A percentile compares a stretch with the other conserved stretches of the same genome.
Conservation (phyloP, 306 rosid genomes). For the Quillaja saponaria region DNA sequence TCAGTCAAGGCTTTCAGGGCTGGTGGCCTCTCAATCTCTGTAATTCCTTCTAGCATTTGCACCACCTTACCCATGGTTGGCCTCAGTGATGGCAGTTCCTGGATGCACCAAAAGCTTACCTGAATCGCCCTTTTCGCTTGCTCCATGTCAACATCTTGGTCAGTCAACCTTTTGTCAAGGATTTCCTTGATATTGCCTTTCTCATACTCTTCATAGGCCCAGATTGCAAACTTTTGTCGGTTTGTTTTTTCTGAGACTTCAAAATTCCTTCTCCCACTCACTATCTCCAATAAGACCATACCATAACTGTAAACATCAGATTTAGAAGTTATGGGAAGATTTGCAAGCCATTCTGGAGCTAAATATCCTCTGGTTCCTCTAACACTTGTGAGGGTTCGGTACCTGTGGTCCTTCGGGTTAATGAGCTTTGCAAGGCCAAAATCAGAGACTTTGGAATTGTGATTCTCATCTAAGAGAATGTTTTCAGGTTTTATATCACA, state of each 20-base stretch:
- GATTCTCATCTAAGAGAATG: constrained; percentile 73
- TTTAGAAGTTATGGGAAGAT: constrained; percentile 70
- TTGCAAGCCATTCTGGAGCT: constrained; percentile 88
- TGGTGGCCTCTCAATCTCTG: constrained; percentile 63
- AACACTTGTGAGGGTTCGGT: constrained; percentile 62
- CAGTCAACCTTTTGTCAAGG: constrained; percentile 53
- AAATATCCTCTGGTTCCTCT: constrained; percentile 85
- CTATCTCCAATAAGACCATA: constrained; percentile 82
- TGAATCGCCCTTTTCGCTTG: constrained; percentile 59
- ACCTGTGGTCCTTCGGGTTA: constrained; percentile 59
- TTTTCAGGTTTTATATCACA: constrained; percentile 89
- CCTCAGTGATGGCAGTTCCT: constrained; percentile 74
- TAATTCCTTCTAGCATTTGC: constrained; percentile 84
- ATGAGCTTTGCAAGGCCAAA: constrained; percentile 83
- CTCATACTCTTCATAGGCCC: constrained; percentile 78
- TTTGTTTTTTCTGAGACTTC: constrained; percentile 63
- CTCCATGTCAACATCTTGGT: constrained; percentile 56
- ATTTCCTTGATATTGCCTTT: constrained; percentile 61
- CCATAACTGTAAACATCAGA: constrained; percentile 85
- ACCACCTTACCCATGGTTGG: constrained; percentile 75
- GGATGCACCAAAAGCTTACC: constrained; percentile 84
- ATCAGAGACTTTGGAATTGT: constrained; percentile 73
- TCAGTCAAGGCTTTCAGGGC: constrained; percentile 43
- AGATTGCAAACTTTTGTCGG: constrained; percentile 51
- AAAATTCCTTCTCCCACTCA: constrained; percentile 80